A percentile compares a stretch with the other conserved stretches of the same genome.
Evolutionary conservation across 1,284 basidiomycete species (phyloP).

Genomic region (Coniophora puteana): DNA sequence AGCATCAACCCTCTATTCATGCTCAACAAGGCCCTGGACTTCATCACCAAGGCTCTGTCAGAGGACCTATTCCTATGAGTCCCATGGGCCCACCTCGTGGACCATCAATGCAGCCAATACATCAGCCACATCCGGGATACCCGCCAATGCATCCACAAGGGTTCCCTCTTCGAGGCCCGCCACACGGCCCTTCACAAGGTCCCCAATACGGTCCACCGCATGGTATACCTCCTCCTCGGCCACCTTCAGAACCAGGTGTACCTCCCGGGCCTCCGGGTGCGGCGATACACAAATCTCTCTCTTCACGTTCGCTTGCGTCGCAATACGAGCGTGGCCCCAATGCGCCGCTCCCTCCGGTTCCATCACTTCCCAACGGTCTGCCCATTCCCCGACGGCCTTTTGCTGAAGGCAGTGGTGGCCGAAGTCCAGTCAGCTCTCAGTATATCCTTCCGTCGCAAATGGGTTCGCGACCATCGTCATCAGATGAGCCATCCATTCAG

Average conservation of each 20-base stretch:
- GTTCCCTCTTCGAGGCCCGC: conserved; percentile 2
- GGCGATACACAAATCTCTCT: conserved; percentile 60
- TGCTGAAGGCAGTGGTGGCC: conserved; percentile 14
- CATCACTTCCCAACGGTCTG: conserved; percentile 35
- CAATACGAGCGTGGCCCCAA: conserved; percentile 42
- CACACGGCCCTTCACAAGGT: conserved; percentile 7
- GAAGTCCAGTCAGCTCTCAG: conserved; percentile 14
- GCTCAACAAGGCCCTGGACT: conserved; percentile 4
- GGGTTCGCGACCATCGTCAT: conserved; percentile 46
- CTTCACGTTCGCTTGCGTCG: conserved; percentile 55
- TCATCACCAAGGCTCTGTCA: no score
- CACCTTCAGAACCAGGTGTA: conserved; percentile 37
- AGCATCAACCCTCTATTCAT: conserved; percentile 30
- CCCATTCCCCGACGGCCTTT: conserved; percentile 30
- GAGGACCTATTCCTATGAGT: no score
- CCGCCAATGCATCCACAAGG: no score
- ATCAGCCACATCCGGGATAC: no score
- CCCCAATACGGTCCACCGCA: conserved; percentile 8
- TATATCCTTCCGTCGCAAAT: conserved; percentile 57
- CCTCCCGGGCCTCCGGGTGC: conserved; percentile 33
- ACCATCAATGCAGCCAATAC: conserved; percentile 11
- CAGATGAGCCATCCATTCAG: conserved; percentile 48
- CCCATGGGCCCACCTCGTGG: no score
- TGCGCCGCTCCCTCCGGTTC: conserved; percentile 43
- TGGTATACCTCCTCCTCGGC: conserved; percentile 17